phyloP scores from a whole-genome alignment of 768 basidiomycete species.

The Tulasnella sp. region DNA sequence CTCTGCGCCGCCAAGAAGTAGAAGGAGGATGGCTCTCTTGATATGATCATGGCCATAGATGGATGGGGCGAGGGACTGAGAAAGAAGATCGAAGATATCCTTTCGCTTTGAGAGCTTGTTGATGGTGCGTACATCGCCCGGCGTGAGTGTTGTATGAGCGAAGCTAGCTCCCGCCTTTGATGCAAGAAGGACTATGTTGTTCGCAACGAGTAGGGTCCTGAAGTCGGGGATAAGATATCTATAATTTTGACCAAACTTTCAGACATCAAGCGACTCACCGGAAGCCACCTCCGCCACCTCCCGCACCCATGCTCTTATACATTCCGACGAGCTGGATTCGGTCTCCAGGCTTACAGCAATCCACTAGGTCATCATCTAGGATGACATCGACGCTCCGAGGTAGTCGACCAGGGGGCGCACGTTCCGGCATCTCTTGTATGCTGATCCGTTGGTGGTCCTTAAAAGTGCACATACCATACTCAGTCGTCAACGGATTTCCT shows the following conservation, averaged over 20 bases:
- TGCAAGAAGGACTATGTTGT: slow-evolving; percentile 88
- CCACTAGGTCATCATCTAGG: slow-evolving; percentile 91
- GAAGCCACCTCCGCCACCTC: slow-evolving; percentile 75
- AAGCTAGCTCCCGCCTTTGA: slow-evolving; percentile 93
- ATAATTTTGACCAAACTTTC: not conserved
- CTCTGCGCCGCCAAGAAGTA: slow-evolving; percentile 92
- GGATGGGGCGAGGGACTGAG: slow-evolving; percentile 91
- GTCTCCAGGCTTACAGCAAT: slow-evolving; percentile 96
- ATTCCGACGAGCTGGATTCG: slow-evolving; percentile 93
- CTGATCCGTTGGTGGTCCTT: slow-evolving; percentile 94
- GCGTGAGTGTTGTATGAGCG: slow-evolving; percentile 83
- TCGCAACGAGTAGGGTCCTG: slow-evolving; percentile 87
- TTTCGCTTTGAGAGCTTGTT: slow-evolving; percentile 84
- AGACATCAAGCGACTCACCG: slow-evolving; percentile 50
- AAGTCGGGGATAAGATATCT: slow-evolving; percentile 15
- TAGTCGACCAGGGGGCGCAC: slow-evolving; percentile 92
- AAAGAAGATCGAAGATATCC: slow-evolving; percentile 79
- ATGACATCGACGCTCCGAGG: slow-evolving; percentile 95
- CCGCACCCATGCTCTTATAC: slow-evolving; percentile 89
- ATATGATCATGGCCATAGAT: slow-evolving; percentile 96
- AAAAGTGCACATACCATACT: slow-evolving; percentile 87
- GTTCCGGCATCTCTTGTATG: slow-evolving; percentile 99
- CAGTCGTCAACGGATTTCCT: slow-evolving; percentile 75
- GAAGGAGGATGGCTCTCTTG: slow-evolving; percentile 84
- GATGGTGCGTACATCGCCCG: slow-evolving; percentile 89